Percentiles rank a stretch among this genome's conserved stretches.
These are phyloP conservation scores for Scheffersomyces parashehatae DNA, from an alignment of 1,139 yeast species.

Conservation along the genomic window DNA sequence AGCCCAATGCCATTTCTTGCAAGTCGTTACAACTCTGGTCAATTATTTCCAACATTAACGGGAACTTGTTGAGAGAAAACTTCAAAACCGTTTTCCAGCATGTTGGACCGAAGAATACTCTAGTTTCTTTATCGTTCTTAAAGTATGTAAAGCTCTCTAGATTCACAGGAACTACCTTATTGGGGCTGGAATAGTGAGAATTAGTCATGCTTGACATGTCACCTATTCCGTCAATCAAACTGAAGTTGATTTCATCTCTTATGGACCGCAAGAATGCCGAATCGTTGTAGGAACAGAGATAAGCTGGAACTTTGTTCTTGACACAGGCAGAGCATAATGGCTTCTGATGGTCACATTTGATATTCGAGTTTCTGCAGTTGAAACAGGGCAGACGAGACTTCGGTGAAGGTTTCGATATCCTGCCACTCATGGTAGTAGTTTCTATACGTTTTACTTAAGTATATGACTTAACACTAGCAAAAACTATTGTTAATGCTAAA, in stretches of 20 bases:
- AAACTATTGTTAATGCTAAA: no score
- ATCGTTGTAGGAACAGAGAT: neutral
- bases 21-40: neutral
- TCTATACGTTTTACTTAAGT: no score
- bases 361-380: neutral
- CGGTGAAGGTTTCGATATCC: neutral
- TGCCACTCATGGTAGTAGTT: no score
- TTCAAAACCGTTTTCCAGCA: conserved; percentile 1
- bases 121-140: neutral
- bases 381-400: neutral
- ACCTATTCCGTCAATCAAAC: neutral
- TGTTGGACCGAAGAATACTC: conserved; percentile 2
- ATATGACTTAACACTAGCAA: no score
- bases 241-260: neutral
- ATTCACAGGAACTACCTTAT: neutral
- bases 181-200: neutral
- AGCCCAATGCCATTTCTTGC: neutral
- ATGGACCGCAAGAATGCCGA: neutral
- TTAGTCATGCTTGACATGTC: neutral
- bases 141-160: neutral
- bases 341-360: neutral
- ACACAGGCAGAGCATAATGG: neutral
- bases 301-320: neutral
- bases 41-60: neutral
- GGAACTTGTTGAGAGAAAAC: neutral